A percentile compares a stretch with the other conserved stretches of the same genome.
Conservation (phyloP, 2,329 filamentous ascomycete genomes). For the Sphaerostilbella broomeana region DNA sequence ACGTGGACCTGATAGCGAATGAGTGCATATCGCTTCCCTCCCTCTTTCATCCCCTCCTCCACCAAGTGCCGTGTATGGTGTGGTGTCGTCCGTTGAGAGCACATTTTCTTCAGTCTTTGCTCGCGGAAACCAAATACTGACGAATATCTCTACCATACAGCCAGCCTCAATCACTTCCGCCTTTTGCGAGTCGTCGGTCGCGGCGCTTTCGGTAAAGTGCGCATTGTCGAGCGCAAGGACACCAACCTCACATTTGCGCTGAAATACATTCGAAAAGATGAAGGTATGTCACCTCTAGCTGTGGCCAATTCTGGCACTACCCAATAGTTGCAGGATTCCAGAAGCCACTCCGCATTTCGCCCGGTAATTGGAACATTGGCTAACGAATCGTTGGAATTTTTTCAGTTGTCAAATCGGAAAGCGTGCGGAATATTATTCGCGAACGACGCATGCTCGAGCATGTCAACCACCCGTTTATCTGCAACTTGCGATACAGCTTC, state of each 20-base stretch:
- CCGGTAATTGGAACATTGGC: too few relatives aligned
- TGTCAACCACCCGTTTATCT: conserved; percentile 95
- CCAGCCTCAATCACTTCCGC: conserved; percentile 96
- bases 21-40: conserved; percentile 4
- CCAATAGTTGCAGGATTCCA: too few relatives aligned
- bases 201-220: conserved; percentile 96
- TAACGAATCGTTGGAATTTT: conserved; percentile 19
- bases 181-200: conserved; percentile 92
- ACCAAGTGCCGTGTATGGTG: conserved; percentile 8
- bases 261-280: conserved; percentile 98
- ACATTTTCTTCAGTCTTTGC: conserved; percentile 1
- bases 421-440: conserved; percentile 94
- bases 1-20: conserved; percentile 20
- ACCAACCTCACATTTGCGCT: conserved; percentile 89
- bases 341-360: too few relatives aligned
- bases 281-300: conserved; percentile 54
- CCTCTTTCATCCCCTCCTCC: conserved; percentile 12
- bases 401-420: conserved; percentile 90
- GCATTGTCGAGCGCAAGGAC: conserved; percentile 97
- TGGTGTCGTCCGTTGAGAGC: not conserved
- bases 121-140: not conserved
- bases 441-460: conserved; percentile 98
- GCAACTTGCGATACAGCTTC: conserved; percentile 97
- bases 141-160: conserved; percentile 42
- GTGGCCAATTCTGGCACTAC: too few relatives aligned